Base-by-base conservation (phyloP, 352 stramenopile genomes). In the Aphanomyces stellatus region DNA sequence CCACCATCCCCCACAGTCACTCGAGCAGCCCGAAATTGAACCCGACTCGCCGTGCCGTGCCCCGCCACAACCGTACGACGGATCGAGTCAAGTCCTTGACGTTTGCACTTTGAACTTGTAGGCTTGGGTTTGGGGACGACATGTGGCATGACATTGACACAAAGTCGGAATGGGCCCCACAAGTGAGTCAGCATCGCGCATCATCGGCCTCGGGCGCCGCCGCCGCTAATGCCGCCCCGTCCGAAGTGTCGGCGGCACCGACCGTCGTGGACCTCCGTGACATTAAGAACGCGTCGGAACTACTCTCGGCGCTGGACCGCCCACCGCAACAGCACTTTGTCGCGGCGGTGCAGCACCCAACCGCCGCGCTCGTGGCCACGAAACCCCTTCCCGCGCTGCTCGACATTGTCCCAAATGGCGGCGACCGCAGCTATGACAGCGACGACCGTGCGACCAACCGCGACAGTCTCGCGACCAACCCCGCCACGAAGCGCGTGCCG, bases 201-300 rank as follows among this genome's bases (percentile, higher is more conserved):
- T 60, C 51, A 24, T 33, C 30, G n/a, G 40, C 10, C 40, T 30
- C 34, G 57, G 24, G 34, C 24, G 25, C 51, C n/a, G 25, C 51
- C 25, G 34, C 34, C 4, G 15, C 41, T 7, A 51, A 51, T 10
- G 19, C 37, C 7, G 37, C 24, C 24, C 28, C 15, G 10, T 49
- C 35, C 11, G 25, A 57, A 59, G 60, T 67, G 49, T 8, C 25
- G 13, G 7, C 49, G 4, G 30, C 49, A 24, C 30, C 60, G 19
- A 53, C 41, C 11, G 48, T 67, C 49, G 49, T 57, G n/a, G 60
- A 67, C 27, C 60, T 67, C 34, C 60, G 60, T 24, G 60, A 67
- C 25, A 25, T 67, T 41, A 67, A 57, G 37, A 67, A 67, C 27
- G 60, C 60, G 2, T 67, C 60, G 19, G 60, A 67, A 4, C 37